A percentile compares a stretch with the other conserved stretches of the same genome.
Evolutionary conservation across 2,329 filamentous ascomycete species (phyloP).

Genomic region (Pseudogymnoascus sp.): DNA sequence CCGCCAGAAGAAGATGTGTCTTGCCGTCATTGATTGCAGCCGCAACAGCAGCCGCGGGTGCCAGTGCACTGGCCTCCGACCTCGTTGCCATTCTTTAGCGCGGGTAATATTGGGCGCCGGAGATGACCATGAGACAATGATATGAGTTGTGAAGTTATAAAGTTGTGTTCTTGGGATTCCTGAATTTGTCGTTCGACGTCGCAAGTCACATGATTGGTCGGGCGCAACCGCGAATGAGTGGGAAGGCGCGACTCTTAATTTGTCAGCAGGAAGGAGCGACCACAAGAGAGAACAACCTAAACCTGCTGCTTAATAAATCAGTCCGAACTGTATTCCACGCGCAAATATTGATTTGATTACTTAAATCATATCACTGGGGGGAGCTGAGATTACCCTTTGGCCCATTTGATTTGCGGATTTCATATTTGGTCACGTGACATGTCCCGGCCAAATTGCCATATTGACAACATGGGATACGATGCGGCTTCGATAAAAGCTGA

Average conservation of each 20-base stretch:
- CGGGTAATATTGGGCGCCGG: not conserved
- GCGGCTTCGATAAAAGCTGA: not conserved
- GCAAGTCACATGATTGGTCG: not conserved
- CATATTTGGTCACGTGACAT: not conserved
- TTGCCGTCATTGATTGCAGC: slow-evolving; percentile 36
- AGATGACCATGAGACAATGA: not conserved
- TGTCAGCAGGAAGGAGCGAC: not conserved
- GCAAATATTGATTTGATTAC: not conserved
- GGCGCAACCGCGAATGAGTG: not conserved
- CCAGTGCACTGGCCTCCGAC: not conserved
- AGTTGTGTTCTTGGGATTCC: not conserved
- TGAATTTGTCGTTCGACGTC: not conserved
- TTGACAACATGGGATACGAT: not conserved
- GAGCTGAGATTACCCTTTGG: not conserved
- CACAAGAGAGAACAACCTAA: not conserved
- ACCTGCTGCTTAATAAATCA: not conserved
- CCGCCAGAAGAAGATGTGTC: slow-evolving; percentile 55
- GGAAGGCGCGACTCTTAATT: not conserved
- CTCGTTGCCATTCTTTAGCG: not conserved
- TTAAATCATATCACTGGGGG: not conserved
- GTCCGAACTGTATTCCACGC: not conserved
- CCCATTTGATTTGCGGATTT: not conserved
- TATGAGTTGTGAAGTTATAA: not conserved
- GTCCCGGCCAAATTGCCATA: not conserved
- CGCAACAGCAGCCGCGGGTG: not conserved